Evolutionary conservation across 75 land plant genomes (phyloP).

Genomic region (Sequoiadendron giganteum): DNA sequence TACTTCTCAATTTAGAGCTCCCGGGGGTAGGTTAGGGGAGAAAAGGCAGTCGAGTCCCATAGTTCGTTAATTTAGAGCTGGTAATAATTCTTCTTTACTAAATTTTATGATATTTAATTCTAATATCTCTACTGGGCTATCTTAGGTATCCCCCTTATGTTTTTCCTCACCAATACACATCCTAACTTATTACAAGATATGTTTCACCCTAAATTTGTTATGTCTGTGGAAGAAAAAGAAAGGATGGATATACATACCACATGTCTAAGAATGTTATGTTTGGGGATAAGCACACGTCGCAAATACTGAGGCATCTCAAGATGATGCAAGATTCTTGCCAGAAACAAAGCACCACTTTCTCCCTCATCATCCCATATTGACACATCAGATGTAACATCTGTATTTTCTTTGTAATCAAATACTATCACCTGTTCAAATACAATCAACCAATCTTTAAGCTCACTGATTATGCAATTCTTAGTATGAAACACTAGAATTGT

Average conservation of each 20-base stretch:
- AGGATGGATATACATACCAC: conserved; percentile 45
- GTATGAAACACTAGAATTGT: background rate
- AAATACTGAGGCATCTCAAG: conserved; percentile 95
- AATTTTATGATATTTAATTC: background rate
- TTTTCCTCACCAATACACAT: background rate
- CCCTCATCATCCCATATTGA: conserved; percentile 21
- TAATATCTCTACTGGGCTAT: background rate
- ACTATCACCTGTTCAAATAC: conserved; percentile 74
- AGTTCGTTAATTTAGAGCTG: background rate
- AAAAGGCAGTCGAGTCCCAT: background rate
- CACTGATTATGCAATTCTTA: background rate
- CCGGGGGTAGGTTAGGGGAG: too few species aligned
- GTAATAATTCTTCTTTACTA: background rate
- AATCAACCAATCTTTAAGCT: conserved; percentile 5
- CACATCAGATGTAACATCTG: conserved; percentile 19
- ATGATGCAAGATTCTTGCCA: conserved; percentile 73
- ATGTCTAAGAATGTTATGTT: conserved; percentile 67
- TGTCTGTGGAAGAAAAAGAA: background rate
- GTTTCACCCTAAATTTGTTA: background rate
- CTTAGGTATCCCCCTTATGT: background rate
- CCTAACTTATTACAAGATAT: background rate
- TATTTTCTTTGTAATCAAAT: conserved; percentile 56
- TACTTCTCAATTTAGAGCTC: background rate
- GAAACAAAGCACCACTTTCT: conserved; percentile 69
- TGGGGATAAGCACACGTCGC: conserved; percentile 76